Percentiles rank a stretch among this genome's conserved stretches.
phyloP scores from a whole-genome alignment of 768 basidiomycete species.

The Rhizopogon sp. region DNA sequence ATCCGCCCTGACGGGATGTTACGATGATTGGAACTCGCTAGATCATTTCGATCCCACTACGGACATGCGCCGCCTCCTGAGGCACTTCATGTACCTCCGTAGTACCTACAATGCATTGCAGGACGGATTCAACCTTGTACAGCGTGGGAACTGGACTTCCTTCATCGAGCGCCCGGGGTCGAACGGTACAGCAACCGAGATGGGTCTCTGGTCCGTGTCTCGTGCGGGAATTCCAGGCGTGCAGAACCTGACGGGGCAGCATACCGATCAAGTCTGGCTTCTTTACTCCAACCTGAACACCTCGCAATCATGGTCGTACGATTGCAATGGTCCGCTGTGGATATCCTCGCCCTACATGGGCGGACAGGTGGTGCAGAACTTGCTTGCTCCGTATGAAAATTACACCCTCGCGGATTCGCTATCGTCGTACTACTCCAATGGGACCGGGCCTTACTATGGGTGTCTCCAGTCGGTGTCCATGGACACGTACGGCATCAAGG shows the following conservation, averaged over 20 bases:
- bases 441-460: conserved; percentile 61
- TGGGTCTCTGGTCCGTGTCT: conserved; percentile 83
- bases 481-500: conserved; percentile 77
- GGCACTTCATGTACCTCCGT: conserved; percentile 71
- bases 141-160: conserved; percentile 83
- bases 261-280: conserved; percentile 73
- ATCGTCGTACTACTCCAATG: conserved; percentile 56
- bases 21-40: conserved; percentile 88
- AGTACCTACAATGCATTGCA: conserved; percentile 65
- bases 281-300: conserved; percentile 83
- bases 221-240: conserved; percentile 53
- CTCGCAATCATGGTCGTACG: conserved; percentile 57
- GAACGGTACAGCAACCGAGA: conserved; percentile 72
- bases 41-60: conserved; percentile 94
- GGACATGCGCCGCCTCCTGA: conserved; percentile 66
- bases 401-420: conserved; percentile 64
- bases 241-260: conserved; percentile 60
- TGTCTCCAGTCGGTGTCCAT: conserved; percentile 66
- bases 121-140: conserved; percentile 83
- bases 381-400: conserved; percentile 81
- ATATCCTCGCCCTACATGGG: conserved; percentile 75
- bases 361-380: conserved; percentile 60
- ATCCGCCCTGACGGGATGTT: conserved; percentile 72
- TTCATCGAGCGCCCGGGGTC: conserved; percentile 80
- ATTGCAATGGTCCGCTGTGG: conserved; percentile 59